Base-by-base conservation (phyloP, 768 basidiomycete species). In the Tylopilus plumbeoviolaceoides region DNA sequence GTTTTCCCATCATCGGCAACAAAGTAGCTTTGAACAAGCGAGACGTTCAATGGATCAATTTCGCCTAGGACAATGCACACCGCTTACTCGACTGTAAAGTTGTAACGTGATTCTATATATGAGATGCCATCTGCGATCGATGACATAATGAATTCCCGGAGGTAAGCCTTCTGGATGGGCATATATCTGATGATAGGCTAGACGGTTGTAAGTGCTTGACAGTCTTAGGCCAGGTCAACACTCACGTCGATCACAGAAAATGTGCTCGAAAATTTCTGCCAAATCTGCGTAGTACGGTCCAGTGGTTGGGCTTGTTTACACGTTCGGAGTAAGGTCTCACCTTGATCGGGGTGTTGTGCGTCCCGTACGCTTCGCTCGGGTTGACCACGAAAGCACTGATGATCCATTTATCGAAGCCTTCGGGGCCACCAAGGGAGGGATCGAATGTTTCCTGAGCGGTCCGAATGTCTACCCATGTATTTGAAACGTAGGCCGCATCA, bases 41-140 rank as follows among this genome's bases (percentile, higher is more conserved):
- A 15, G 15, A 36, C 15, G 33, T 38, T 36, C 17, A 44, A 25
- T 41, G 36, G 28, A 10, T n/a, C 39, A 2, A 17, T 48, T 20
- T 30, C 38, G 6, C 28, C 31, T 5, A 35, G 25, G 14, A 35
- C 31, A 41, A 18, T 8, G 25, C 17, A 6, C 17, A 21, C n/a
- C n/a, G n/a, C 63, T 48, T 48, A 76, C 76, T 72, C 72, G 41
- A 51, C 33, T 31, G 56, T 63, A 53, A 78, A 78, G 58, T 70
- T 71, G 30, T 75, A 67, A 5, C 75, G 68, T 7, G 72, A 62
- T 57, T 78, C 78, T 20, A 73, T 62, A 53, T 79, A 78, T 8
- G 72, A 73, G 42, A 78, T 73, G 4, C 78, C 77, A 52, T 79
- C 78, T 5, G 67, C 71, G 23, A 79, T 66, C 7, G 71, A 74